Evolutionary conservation across 2,329 filamentous ascomycete genomes (phyloP).

Genomic region (Stagonosporopsis cucurbitacearum): DNA sequence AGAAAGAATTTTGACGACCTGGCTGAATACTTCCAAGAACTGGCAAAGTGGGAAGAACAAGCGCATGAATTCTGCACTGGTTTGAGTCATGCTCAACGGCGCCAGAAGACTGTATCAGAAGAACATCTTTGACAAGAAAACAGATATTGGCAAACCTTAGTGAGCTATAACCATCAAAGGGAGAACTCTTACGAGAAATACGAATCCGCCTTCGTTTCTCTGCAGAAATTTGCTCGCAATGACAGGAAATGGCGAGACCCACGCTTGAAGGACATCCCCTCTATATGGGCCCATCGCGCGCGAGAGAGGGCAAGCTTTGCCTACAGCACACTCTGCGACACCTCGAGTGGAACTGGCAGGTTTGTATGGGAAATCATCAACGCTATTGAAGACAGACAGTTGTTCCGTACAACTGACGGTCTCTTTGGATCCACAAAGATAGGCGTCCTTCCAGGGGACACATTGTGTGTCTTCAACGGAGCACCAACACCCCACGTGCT

Average conservation of each 20-base stretch:
- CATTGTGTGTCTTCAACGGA: conserved; percentile 5
- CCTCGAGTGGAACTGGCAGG: neutral
- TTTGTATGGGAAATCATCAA: neutral
- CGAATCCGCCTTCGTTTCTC: neutral
- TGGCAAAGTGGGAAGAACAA: neutral
- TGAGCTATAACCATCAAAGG: neutral
- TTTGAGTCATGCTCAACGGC: neutral
- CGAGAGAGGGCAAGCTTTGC: neutral
- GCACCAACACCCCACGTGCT: conserved; percentile 7
- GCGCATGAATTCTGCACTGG: neutral
- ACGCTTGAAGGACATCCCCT: neutral
- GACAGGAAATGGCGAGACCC: neutral
- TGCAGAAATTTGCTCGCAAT: neutral
- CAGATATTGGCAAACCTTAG: neutral
- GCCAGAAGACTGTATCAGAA: neutral
- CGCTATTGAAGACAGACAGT: neutral
- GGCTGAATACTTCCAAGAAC: neutral
- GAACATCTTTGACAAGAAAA: neutral
- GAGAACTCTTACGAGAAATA: neutral
- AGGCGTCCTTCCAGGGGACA: neutral
- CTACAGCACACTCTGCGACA: neutral
- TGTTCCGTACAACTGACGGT: neutral
- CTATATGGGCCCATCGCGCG: neutral
- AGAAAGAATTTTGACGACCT: neutral
- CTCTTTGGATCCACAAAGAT: neutral